A percentile compares a stretch with the other conserved stretches of the same genome.
Conservation (phyloP, 768 basidiomycete species). For the Podaxis pistillaris region DNA sequence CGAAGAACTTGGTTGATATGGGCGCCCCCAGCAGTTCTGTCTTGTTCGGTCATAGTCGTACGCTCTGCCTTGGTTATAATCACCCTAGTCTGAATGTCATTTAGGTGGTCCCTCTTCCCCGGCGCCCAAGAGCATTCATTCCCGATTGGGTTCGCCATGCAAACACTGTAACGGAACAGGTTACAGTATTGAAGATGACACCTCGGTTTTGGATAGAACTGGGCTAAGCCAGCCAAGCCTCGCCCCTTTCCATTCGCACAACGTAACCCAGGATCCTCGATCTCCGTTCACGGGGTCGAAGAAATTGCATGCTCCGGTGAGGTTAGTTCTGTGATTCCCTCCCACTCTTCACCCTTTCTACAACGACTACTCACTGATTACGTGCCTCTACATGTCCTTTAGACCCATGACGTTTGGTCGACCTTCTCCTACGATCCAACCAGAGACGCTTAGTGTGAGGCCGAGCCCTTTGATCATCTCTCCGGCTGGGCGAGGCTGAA, state of each 20-base stretch:
- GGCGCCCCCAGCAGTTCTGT: neutral
- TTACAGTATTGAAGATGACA: neutral
- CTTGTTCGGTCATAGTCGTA: conserved; percentile 5
- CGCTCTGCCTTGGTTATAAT: neutral
- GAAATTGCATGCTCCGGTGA: neutral
- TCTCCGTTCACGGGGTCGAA: conserved; percentile 4
- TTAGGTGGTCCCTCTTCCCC: neutral
- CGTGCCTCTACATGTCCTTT: neutral
- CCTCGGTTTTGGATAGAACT: neutral
- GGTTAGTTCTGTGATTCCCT: neutral
- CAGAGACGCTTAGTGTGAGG: neutral
- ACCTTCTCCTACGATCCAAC: conserved; percentile 16
- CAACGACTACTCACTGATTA: neutral
- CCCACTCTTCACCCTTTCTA: neutral
- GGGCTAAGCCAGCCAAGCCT: conserved; percentile 6
- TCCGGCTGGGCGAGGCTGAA: neutral
- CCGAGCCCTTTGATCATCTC: neutral
- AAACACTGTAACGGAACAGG: conserved; percentile 11
- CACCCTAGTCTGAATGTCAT: neutral
- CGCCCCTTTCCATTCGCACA: neutral
- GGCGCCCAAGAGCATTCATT: neutral
- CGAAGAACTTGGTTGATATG: no score
- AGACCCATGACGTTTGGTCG: conserved; percentile 18
- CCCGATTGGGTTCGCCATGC: neutral
- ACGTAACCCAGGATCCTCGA: conserved; percentile 6